Percentiles rank a stretch among this genome's conserved stretches.
Evolutionary conservation across 2,329 filamentous ascomycete species (phyloP).

Genomic region (Aspergillus sp.): DNA sequence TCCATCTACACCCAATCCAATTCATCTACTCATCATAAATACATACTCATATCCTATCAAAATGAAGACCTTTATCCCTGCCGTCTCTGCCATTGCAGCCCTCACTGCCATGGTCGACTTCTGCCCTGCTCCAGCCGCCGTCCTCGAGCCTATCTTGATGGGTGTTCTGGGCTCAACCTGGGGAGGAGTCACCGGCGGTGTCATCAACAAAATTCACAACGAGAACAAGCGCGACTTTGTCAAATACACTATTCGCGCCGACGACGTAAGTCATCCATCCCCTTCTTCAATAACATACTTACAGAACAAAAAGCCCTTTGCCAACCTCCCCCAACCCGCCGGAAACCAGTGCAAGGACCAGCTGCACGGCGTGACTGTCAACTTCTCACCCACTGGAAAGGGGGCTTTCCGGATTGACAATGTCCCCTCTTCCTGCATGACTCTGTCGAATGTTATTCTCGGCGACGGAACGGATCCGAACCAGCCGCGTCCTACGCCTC

Average conservation of each 20-base stretch:
- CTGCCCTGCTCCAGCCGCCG: not conserved
- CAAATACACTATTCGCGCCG: not conserved
- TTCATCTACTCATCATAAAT: too few relatives aligned
- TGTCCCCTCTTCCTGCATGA: constrained; percentile 5
- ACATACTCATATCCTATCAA: not conserved
- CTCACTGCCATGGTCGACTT: not conserved
- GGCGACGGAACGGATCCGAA: not conserved
- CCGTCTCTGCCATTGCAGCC: not conserved
- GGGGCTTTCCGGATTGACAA: not conserved
- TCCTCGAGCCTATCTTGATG: not conserved
- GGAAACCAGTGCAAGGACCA: constrained; percentile 1
- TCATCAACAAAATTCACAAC: too few relatives aligned
- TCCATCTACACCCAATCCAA: too few relatives aligned
- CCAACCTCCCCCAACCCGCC: constrained; percentile 2
- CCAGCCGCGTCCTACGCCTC: not conserved
- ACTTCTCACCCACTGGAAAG: not conserved
- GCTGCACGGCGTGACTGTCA: not conserved
- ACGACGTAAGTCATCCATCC: too few relatives aligned
- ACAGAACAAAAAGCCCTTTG: not conserved
- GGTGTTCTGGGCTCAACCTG: too few relatives aligned
- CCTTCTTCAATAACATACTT: not conserved
- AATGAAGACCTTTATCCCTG: not conserved
- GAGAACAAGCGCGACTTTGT: not conserved
- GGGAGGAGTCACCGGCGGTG: too few relatives aligned
- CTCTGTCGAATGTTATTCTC: constrained; percentile 4